Conservation (phyloP, 2,329 filamentous ascomycete genomes). For the Aureobasidium sp. region DNA sequence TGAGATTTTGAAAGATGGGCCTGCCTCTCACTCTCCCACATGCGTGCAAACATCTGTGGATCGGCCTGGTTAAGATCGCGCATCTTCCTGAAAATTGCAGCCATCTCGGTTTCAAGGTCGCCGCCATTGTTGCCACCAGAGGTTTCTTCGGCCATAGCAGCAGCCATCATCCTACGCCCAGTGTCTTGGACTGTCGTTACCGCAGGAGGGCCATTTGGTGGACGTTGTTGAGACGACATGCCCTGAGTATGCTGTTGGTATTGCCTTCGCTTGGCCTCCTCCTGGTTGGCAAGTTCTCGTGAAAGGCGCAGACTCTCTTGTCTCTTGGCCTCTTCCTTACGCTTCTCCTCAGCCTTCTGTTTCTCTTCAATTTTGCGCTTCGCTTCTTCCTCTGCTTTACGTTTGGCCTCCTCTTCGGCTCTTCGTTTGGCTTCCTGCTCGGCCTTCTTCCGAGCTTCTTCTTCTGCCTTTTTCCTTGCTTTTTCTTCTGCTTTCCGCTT, state of each 20-base stretch:
- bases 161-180: constrained; percentile 6
- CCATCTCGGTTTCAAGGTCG: constrained; percentile 45
- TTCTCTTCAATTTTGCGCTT: constrained; percentile 26
- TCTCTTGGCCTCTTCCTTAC: background rate
- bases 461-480: constrained; percentile 24
- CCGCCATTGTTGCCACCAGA: constrained; percentile 13
- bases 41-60: constrained; percentile 45
- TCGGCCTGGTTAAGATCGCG: constrained; percentile 50
- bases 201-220: background rate
- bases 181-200: background rate
- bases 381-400: constrained; percentile 24
- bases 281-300: background rate
- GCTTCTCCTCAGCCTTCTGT: constrained; percentile 11
- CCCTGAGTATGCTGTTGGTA: background rate
- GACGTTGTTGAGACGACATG: background rate
- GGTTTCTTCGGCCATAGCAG: constrained; percentile 7
- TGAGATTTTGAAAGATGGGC: constrained; percentile 23
- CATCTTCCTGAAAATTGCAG: constrained; percentile 52
- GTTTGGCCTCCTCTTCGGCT: constrained; percentile 22
- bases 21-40: constrained; percentile 50
- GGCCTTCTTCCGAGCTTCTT: constrained; percentile 20
- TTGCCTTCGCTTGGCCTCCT: constrained; percentile 1
- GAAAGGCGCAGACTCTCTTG: background rate
- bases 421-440: constrained; percentile 23
- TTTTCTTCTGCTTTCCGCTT: constrained; percentile 24